Percentiles rank a stretch among this genome's conserved stretches.
phyloP scores from a whole-genome alignment of 805 yeast genomes.

The Saccharomycopsis microspora region DNA sequence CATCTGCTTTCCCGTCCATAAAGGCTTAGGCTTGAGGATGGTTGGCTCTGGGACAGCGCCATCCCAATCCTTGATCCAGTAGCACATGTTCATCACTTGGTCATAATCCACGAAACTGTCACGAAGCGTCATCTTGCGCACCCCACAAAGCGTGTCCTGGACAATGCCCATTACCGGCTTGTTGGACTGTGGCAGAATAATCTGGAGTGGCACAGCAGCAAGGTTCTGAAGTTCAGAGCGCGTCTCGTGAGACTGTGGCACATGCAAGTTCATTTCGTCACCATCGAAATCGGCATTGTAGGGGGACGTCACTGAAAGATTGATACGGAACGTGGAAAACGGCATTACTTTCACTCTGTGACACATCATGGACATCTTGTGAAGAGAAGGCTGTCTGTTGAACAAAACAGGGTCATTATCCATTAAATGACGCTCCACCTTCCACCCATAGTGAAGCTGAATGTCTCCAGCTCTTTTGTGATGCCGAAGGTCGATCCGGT shows the following conservation, averaged over 20 bases:
- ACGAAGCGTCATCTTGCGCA: constrained; percentile 88
- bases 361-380: constrained; percentile 99
- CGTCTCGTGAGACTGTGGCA: constrained; percentile 96
- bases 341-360: constrained; percentile 99
- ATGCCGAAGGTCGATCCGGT: constrained; percentile 93
- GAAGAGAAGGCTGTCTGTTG: constrained; percentile 98
- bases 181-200: constrained; percentile 96
- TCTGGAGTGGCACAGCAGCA: constrained; percentile 95
- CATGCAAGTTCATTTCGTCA: constrained; percentile 99
- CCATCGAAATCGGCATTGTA: constrained; percentile 99
- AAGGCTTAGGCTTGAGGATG: constrained; percentile 82
- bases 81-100: constrained; percentile 91
- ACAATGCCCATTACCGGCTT: constrained; percentile 99
- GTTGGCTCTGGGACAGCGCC: constrained; percentile 97
- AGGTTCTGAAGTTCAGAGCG: constrained; percentile 91
- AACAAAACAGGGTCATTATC: constrained; percentile 96
- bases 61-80: constrained; percentile 99
- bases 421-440: constrained; percentile 95
- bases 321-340: constrained; percentile 92
- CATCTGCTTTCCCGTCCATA: constrained; percentile 97
- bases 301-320: constrained; percentile 96
- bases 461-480: constrained; percentile 98
- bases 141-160: constrained; percentile 96
- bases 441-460: constrained; percentile 97
- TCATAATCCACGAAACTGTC: constrained; percentile 84